Base-by-base conservation (phyloP, 371 early-diverging fungal genomes). In the Encephalitozoon cuniculi region DNA sequence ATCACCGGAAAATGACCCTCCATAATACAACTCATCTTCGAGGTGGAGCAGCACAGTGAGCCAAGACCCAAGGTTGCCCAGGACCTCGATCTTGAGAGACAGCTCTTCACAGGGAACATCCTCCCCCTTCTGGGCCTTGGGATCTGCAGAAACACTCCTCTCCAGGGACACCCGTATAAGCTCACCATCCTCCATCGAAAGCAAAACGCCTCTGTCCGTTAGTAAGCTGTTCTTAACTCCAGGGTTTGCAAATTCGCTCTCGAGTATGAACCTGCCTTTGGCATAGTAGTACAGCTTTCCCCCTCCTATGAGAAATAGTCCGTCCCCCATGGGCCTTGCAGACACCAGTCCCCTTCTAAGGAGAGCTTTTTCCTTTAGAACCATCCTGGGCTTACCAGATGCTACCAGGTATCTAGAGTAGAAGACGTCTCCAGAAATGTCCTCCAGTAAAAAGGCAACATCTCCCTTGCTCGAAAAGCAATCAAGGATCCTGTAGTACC, bases 221-320 rank as follows among this genome's bases (percentile, higher is more conserved):
- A 1, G 34, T n/a, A 59, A 3, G 5, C 34, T 28, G 18, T 37
- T 34, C 37, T 32, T 59, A 21, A 59, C 15, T n/a, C 18, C 37
- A n/a, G 25, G 59, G 34, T 59, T 59, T 59, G 59, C 59, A 59
- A 59, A 59, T 32, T 59, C 59, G 18, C 59, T 59, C 9, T 59
- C 59, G 34, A 37, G 34, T 18, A 59, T 15, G 34, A 59, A 59
- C 30, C 21, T 25, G 0, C n/a, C 59, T 59, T 21, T 37, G 12
- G 7, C 59, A 59, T 59, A 59, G 34, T 59, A 59, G 15, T 59
- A 37, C 0, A 28, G 11, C 28, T 59, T 59, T 21, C 59, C 59
- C n/a, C 21, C 21, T 1, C 30, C 59, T 34, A 59, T n/a, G 6
- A 59, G 28, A 6, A 59, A 34, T n/a, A 59, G n/a, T 34, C 59